Evolutionary conservation across 352 stramenopile species (phyloP).

Genomic region (Pythium vanterpoolii): DNA sequence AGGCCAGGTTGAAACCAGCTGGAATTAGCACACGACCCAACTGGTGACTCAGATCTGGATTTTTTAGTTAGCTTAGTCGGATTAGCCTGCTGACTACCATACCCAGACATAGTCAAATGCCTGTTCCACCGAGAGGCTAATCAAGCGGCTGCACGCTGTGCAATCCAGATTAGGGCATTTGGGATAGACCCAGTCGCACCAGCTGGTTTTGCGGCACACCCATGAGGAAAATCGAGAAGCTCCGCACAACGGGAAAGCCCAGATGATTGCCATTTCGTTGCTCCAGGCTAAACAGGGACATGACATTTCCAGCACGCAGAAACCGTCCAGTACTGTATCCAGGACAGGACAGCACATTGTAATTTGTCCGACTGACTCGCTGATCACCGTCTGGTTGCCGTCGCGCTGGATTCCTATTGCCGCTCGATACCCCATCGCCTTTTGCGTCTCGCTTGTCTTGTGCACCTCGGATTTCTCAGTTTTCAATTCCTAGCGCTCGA

Average conservation of each 20-base stretch:
- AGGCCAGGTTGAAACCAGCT: slow-evolving; percentile 8
- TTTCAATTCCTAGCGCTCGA: no score
- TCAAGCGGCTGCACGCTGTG: background rate
- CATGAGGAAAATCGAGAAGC: slow-evolving; percentile 8
- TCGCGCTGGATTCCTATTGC: no score
- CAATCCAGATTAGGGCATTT: background rate
- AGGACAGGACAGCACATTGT: no score
- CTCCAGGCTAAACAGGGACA: slow-evolving; percentile 5
- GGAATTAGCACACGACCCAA: background rate
- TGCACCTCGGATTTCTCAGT: background rate
- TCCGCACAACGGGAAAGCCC: no score
- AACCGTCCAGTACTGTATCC: no score
- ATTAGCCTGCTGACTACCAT: no score
- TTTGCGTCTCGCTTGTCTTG: background rate
- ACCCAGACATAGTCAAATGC: no score
- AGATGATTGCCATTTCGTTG: background rate
- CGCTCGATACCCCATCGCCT: no score
- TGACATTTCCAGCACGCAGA: no score
- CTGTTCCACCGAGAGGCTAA: slow-evolving; percentile 8
- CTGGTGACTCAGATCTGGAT: slow-evolving; percentile 13
- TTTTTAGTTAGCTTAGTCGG: slow-evolving; percentile 3
- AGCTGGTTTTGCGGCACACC: slow-evolving; percentile 16
- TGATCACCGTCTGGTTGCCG: background rate
- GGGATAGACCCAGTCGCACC: slow-evolving; percentile 6
- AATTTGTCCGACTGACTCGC: background rate